phyloP scores from a whole-genome alignment of 2,329 filamentous ascomycete genomes.

The Hypoxylon sp. region DNA sequence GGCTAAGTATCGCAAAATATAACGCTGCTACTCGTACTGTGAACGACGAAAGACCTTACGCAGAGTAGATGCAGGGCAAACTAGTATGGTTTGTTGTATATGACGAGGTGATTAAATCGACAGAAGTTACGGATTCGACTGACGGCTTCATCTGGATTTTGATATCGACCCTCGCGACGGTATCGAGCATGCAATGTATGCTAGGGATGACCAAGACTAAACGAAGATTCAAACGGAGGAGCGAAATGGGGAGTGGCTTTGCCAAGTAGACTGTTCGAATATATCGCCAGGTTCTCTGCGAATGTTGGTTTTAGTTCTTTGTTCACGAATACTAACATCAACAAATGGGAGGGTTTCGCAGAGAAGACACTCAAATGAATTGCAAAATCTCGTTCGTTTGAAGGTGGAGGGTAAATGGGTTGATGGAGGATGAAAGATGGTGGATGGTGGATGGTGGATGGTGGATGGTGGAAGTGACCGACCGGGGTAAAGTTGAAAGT shows the following conservation, averaged over 20 bases:
- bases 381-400: no score
- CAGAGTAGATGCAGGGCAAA: conserved; percentile 1
- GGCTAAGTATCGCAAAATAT: conserved; percentile 2
- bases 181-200: conserved; percentile 8
- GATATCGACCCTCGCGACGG: conserved; percentile 1
- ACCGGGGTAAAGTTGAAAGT: conserved; percentile 27
- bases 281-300: no score
- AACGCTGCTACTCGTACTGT: conserved; percentile 13
- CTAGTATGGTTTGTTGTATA: conserved; percentile 9
- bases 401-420: no score
- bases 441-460: conserved; percentile 7
- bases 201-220: conserved; percentile 10
- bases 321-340: no score
- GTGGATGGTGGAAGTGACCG: conserved; percentile 26
- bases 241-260: conserved; percentile 8
- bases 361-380: no score
- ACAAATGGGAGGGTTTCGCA: no score
- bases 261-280: no score
- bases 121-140: conserved; percentile 2
- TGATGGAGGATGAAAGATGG: no score
- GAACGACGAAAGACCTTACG: conserved; percentile 9
- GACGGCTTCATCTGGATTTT: conserved; percentile 14
- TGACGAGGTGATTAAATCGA: conserved; percentile 1
- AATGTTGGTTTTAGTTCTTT: no score
- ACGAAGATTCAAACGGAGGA: conserved; percentile 13